Evolutionary conservation across 2,329 filamentous ascomycete species (phyloP), one percentile per base, ranked within the genome.

Genomic region (Sporothrix pseudoabietina): DNA sequence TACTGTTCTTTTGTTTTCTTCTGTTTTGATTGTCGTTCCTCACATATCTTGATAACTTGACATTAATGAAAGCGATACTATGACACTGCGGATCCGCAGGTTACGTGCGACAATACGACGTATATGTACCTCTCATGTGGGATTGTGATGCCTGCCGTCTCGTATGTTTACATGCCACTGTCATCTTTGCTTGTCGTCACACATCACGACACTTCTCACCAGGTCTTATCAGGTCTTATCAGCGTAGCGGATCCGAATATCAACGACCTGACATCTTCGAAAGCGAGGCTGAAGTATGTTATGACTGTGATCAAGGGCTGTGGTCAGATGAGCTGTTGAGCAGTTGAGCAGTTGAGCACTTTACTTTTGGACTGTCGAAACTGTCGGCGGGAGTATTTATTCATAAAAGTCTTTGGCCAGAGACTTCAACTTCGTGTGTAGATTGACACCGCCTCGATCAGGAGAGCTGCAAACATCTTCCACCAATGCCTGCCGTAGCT

Each of bases 91-190:
- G 32, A 16, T 41, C 35, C 35, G 35, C 57, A 26, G 30, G 39
- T 19, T 19, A 14, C 0, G 14, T 55, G 22, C 52, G n/a, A 55
- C n/a, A 9, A 55, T 22, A 14, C 26, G 14, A 52, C 16, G 12
- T 41, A 26, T 44, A 44, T 26, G 35, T 26, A n/a, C 10, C 1
- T 49, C 30, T 55, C 22, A 55, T n/a, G n/a, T 65, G 30, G 14
- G 55, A 35, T 59, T 59, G 26, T 35, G 30, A 26, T 66, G 61
- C 5, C 39, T 47, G 3, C 19, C 61, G 14, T 7, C n/a, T 44
- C 61, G 61, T 44, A 66, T 47, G 41, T 47, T 66, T 26, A 16
- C 61, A 47, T 47, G 32, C 57, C 61, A 47, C 39, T 30, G n/a
- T 47, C 39, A 12, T 66, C 61, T 6, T 14, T 39, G 7, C 32